phyloP scores from a whole-genome alignment of 495 filamentous ascomycete genomes.

The Neurospora sublineolata region DNA sequence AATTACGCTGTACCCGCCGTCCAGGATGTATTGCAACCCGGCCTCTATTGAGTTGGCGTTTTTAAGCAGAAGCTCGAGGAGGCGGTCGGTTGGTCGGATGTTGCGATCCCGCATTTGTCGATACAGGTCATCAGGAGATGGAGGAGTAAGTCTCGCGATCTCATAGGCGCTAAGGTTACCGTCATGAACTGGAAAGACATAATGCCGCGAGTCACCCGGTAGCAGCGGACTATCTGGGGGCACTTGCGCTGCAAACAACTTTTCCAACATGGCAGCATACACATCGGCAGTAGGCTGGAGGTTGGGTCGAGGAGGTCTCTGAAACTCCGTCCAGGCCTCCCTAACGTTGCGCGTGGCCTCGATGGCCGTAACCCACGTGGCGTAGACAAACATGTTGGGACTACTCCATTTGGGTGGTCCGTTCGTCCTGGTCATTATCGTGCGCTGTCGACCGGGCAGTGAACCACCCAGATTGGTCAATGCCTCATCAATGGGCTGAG shows the following conservation, averaged over 20 bases:
- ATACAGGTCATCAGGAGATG: slow-evolving; percentile 26
- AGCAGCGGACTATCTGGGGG: slow-evolving; percentile 7
- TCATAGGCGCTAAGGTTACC: slow-evolving; percentile 33
- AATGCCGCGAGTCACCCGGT: slow-evolving; percentile 26
- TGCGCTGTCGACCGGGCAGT: slow-evolving; percentile 19
- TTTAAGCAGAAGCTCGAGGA: slow-evolving; percentile 22
- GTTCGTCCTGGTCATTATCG: slow-evolving; percentile 30
- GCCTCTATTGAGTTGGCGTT: slow-evolving; percentile 21
- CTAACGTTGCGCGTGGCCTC: slow-evolving; percentile 30
- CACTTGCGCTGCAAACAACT: slow-evolving; percentile 19
- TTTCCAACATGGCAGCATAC: slow-evolving; percentile 36
- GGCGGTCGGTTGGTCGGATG: slow-evolving; percentile 22
- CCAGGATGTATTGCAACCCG: slow-evolving; percentile 25
- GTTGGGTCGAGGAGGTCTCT: slow-evolving; percentile 15
- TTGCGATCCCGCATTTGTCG: slow-evolving; percentile 25
- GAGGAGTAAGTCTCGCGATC: slow-evolving; percentile 28
- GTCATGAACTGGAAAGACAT: slow-evolving; percentile 26
- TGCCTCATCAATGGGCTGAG: slow-evolving; percentile 22
- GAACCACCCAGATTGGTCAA: slow-evolving; percentile 28
- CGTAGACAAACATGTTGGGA: slow-evolving; percentile 18
- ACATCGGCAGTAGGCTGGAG: slow-evolving; percentile 21
- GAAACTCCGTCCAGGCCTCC: slow-evolving; percentile 35
- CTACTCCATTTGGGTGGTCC: slow-evolving; percentile 9
- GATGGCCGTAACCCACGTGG: slow-evolving; percentile 26
- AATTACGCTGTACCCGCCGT: slow-evolving; percentile 14